These are phyloP conservation scores for Brassica balearica DNA, from an alignment of 441 rosid species.

Conservation along the genomic window DNA sequence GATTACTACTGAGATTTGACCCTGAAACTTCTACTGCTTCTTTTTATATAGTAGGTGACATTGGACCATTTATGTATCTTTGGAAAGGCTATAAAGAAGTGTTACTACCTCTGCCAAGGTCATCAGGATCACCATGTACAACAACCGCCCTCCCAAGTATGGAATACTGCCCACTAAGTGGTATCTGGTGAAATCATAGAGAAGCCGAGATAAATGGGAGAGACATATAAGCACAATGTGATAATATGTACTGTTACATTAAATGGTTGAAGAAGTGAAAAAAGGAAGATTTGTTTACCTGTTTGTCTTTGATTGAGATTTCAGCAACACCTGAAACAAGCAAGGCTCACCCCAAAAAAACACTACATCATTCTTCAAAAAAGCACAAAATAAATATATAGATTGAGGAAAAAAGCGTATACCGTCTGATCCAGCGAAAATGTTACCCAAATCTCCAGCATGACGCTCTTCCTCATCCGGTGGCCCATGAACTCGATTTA, in stretches of 20 bases:
- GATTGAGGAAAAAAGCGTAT: conserved; percentile 28
- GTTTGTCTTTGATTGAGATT: conserved; percentile 67
- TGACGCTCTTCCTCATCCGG: conserved; percentile 84
- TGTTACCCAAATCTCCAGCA: conserved; percentile 96
- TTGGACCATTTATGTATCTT: background rate
- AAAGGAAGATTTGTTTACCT: conserved; percentile 37
- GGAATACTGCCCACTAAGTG: conserved; percentile 72
- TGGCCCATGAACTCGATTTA: conserved; percentile 82
- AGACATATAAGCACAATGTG: background rate
- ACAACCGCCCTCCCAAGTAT: conserved; percentile 94
- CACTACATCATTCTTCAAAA: conserved; percentile 10
- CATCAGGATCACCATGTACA: conserved; percentile 91
- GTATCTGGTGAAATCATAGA: conserved; percentile 57
- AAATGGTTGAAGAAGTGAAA: background rate
- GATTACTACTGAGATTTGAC: background rate
- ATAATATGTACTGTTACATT: background rate
- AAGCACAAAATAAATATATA: background rate
- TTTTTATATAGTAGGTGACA: background rate
- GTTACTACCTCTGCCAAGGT: conserved; percentile 86
- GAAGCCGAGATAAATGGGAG: conserved; percentile 2
- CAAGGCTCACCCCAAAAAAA: background rate
- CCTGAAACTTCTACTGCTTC: background rate
- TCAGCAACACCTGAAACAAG: conserved; percentile 62
- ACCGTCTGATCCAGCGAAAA: conserved; percentile 83
- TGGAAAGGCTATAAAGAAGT: background rate